Evolutionary conservation across 2,329 filamentous ascomycete species (phyloP).

Genomic region (Paracorniculantispora psalliotae): DNA sequence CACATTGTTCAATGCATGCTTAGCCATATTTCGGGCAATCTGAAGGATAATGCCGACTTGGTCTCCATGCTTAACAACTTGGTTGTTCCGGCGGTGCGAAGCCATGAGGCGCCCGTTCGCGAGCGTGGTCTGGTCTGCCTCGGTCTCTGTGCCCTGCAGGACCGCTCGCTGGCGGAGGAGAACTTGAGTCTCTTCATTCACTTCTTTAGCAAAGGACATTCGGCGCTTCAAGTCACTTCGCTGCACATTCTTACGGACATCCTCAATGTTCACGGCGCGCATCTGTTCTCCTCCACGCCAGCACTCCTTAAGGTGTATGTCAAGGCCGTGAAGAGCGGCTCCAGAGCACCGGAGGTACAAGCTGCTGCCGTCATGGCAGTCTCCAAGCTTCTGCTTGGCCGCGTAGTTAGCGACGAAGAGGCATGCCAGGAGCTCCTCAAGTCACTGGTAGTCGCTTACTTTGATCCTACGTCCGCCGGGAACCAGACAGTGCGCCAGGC

Average conservation of each 20-base stretch:
- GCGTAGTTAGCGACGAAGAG: conserved; percentile 66
- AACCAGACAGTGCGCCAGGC: conserved; percentile 84
- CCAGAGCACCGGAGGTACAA: conserved; percentile 68
- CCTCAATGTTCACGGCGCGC: conserved; percentile 77
- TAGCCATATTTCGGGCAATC: conserved; percentile 79
- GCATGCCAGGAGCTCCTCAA: conserved; percentile 72
- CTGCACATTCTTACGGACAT: conserved; percentile 92
- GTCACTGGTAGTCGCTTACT: conserved; percentile 80
- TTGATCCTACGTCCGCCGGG: conserved; percentile 73
- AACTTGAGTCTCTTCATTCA: conserved; percentile 92
- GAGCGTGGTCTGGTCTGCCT: conserved; percentile 87
- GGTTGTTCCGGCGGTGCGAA: conserved; percentile 89
- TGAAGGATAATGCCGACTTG: conserved; percentile 86
- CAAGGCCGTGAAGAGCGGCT: conserved; percentile 69
- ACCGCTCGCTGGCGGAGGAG: conserved; percentile 85
- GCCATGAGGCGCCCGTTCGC: conserved; percentile 85
- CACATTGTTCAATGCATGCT: conserved; percentile 98
- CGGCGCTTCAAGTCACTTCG: conserved; percentile 81
- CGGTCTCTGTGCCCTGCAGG: conserved; percentile 84
- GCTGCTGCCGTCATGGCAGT: conserved; percentile 75
- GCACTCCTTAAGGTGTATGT: conserved; percentile 80
- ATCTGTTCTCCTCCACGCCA: conserved; percentile 64
- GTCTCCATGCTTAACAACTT: conserved; percentile 98
- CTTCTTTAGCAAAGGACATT: conserved; percentile 90
- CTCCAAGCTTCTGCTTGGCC: conserved; percentile 79